phyloP scores from a whole-genome alignment of 73 alveolate species.

The Blepharisma stoltei region DNA sequence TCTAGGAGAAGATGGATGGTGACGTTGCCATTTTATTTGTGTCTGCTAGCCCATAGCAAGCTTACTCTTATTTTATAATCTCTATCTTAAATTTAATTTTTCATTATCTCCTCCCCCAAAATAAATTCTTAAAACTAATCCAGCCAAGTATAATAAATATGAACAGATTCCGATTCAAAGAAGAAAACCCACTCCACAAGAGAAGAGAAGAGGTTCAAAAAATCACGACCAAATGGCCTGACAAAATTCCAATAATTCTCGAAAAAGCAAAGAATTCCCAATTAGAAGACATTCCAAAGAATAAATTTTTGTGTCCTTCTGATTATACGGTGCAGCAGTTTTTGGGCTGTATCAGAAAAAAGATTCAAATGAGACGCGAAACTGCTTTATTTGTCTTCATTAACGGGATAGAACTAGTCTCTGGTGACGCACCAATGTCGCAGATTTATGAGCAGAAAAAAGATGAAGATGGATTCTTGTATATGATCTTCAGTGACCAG shows the following conservation, averaged over 20 bases:
- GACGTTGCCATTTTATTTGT: too few relatives aligned
- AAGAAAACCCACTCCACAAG: slow-evolving; percentile 24
- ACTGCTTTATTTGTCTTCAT: slow-evolving; percentile 24
- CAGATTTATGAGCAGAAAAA: slow-evolving; percentile 24
- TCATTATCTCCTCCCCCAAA: too few relatives aligned
- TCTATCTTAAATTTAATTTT: too few relatives aligned
- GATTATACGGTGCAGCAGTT: slow-evolving; percentile 26
- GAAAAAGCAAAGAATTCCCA: slow-evolving; percentile 22
- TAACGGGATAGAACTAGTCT: slow-evolving; percentile 1
- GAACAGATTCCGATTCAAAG: not conserved
- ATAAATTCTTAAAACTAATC: too few relatives aligned
- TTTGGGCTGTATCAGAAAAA: slow-evolving; percentile 21
- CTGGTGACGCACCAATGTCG: slow-evolving; percentile 31
- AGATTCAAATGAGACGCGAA: slow-evolving; percentile 13
- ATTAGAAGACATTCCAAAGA: slow-evolving; percentile 24
- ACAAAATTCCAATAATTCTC: slow-evolving; percentile 17
- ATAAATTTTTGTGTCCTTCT: slow-evolving; percentile 26
- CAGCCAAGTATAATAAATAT: too few relatives aligned
- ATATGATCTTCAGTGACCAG: slow-evolving; percentile 28
- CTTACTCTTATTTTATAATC: too few relatives aligned
- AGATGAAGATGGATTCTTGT: slow-evolving; percentile 35
- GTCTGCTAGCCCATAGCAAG: too few relatives aligned
- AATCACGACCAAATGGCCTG: slow-evolving; percentile 31
- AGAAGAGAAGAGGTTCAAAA: slow-evolving; percentile 27
- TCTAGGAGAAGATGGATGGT: too few relatives aligned